Evolutionary conservation across 108 stramenopile species (phyloP), one percentile per base, ranked within the genome.

Genomic region (Skeletonema grethae): DNA sequence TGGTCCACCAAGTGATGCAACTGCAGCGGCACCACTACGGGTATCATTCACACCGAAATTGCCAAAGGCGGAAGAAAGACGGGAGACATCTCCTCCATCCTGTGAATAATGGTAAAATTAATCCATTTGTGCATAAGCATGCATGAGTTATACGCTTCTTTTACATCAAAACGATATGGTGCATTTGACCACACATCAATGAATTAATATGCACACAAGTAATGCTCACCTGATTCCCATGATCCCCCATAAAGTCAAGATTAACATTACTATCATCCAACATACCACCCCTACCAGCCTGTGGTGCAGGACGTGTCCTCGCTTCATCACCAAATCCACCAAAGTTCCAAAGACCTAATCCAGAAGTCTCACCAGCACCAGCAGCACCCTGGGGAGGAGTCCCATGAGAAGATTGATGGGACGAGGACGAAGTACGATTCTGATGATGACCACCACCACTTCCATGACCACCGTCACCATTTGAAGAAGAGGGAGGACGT

Each of bases 251-350:
- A 22, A 53, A 53, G 50, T 53, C 50, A 53, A 53, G 50, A 38
- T 41, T 45, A 31, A 50, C 39, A 53, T 46, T 67, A 50, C 48
- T 36, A 39, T 36, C 35, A 28, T 18, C 28, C 31, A 53, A 32
- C 18, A 53, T 56, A 9, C 12, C 34, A 13, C 69, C 56, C 48
- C 29, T 30, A 13, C 24, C 48, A 11, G 22, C 53, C 53, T 25
- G 31, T 4, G 50, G 24, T 38, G 50, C 31, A 9, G 70, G 45
- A 45, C 59, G 80, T 24, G 15, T 82, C 35, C 71, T 57, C n/a
- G 80, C 80, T 57, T 82, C 80, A 13, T 75, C 80, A 46, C 75
- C 80, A 57, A 82, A 82, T 11, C 73, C 74, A 16, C 80, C 80
- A 62, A 82, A 82, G 65, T 75, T 71, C 80, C 73, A 82, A 3